These are phyloP conservation scores for Erucastrum elatum DNA, from an alignment of 345 rosid species.

Conservation along the genomic window DNA sequence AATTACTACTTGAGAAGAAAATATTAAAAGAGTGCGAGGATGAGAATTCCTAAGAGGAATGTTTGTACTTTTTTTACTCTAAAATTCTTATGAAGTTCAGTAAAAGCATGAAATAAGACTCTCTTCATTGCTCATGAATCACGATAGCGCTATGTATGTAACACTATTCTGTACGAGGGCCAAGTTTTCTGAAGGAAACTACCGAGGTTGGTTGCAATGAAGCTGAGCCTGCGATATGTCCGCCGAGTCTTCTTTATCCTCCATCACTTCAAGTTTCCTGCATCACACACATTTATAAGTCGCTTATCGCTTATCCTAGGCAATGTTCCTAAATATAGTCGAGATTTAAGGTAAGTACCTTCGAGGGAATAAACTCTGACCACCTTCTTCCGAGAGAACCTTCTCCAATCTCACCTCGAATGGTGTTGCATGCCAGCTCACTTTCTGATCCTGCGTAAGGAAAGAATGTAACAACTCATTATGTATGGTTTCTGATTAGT, in stretches of 20 bases:
- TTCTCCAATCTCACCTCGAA: conserved; percentile 96
- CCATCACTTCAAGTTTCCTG: conserved; percentile 40
- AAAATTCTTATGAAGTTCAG: not conserved
- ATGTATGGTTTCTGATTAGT: not conserved
- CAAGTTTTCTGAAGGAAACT: conserved; percentile 15
- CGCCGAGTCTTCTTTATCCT: conserved; percentile 19
- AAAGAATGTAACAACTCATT: conserved; percentile 2
- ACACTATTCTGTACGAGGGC: conserved; percentile 32
- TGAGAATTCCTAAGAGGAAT: not conserved
- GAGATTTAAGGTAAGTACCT: conserved; percentile 12
- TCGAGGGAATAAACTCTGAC: conserved; percentile 30
- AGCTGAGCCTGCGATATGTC: conserved; percentile 21
- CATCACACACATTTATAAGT: conserved; percentile 11
- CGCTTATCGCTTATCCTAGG: not conserved
- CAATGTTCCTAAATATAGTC: not conserved
- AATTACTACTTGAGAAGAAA: not conserved
- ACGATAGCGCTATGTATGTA: conserved; percentile 14
- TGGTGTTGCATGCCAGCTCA: conserved; percentile 98
- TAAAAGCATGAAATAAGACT: not conserved
- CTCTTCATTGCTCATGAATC: conserved; percentile 18
- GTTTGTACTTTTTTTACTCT: conserved; percentile 7
- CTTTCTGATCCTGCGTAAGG: conserved; percentile 82
- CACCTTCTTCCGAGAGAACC: conserved; percentile 64
- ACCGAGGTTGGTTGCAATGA: conserved; percentile 28
- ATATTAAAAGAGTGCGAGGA: not conserved